Conservation (phyloP, 2,329 filamentous ascomycete species). For the Sporothrix dimorphospora region DNA sequence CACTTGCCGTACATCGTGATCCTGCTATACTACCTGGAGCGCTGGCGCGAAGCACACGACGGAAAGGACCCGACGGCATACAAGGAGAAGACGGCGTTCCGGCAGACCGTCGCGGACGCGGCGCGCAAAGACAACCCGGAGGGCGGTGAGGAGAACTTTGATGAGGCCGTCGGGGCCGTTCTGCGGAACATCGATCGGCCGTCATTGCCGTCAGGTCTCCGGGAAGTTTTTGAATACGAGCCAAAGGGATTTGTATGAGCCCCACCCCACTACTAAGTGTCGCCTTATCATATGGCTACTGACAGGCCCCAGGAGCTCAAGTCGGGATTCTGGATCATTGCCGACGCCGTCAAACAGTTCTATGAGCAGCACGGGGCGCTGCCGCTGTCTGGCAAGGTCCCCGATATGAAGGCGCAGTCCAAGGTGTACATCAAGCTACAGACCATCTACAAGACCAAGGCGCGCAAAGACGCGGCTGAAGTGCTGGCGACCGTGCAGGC, state of each 20-base stretch:
- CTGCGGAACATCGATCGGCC: slow-evolving; percentile 80
- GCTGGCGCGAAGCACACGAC: slow-evolving; percentile 74
- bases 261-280: background rate
- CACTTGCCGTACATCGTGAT: slow-evolving; percentile 88
- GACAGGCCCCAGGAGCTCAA: slow-evolving; percentile 13
- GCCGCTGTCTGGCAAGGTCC: slow-evolving; percentile 82
- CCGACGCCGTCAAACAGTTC: slow-evolving; percentile 76
- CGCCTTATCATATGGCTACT: background rate
- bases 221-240: slow-evolving; percentile 74
- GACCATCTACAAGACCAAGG: slow-evolving; percentile 89
- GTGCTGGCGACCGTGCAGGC: slow-evolving; percentile 68
- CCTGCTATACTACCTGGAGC: slow-evolving; percentile 76
- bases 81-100: slow-evolving; percentile 84
- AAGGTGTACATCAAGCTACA: slow-evolving; percentile 87
- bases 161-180: slow-evolving; percentile 86
- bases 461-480: slow-evolving; percentile 75
- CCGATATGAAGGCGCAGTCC: slow-evolving; percentile 97
- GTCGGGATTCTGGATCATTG: slow-evolving; percentile 88
- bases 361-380: slow-evolving; percentile 72
- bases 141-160: slow-evolving; percentile 94
- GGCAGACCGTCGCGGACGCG: slow-evolving; percentile 67
- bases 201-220: slow-evolving; percentile 68
- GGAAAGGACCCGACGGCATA: slow-evolving; percentile 73
- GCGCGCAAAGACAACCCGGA: slow-evolving; percentile 75
- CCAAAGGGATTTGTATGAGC: slow-evolving; percentile 28